Base-by-base conservation (phyloP, 768 basidiomycete genomes). In the Amanita subjunquillea region DNA sequence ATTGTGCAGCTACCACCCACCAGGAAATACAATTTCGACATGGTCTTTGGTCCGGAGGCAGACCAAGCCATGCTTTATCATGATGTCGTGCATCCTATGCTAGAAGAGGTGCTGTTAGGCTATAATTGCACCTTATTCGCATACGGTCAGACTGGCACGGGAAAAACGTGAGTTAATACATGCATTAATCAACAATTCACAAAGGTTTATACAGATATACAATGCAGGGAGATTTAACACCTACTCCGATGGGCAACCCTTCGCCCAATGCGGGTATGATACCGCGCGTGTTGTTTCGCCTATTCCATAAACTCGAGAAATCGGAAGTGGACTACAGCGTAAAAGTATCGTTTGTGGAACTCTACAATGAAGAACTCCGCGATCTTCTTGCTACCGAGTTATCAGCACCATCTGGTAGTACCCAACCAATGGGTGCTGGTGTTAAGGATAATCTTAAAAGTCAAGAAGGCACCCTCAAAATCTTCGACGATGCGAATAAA, bases 111-210 rank as follows among this genome's bases (percentile, higher is more conserved):
- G n/a, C 69, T 97, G 37, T 73, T 79, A 66, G 96, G 96, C 4
- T 99, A 96, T 72, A 98, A 98, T 63, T 98, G 95, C 63, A 95
- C 91, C 0, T 73, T 99, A 20, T 97, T 98, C 68, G 94, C 94
- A 3, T 99, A 99, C 63, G 96, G 96, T 2, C 96, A 98, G 67
- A 98, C 96, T 0, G 96, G 96, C 0, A 97, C 96, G 0, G 96
- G 96, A 20, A 99, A 99, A 72, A 98, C 96, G 91, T 96, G 65
- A 60, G 90, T 23, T 17, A 72, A 3, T 13, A 7, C 41, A n/a
- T 46, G 48, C 29, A n/a, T 39, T 48, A 17, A 34, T 53, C 20
- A 44, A 15, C 44, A 49, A 1, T 39, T 42, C 15, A 46, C 47
- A 38, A 22, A 52, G 30, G 49, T 25, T 25, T 23, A 10, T 34